Percentiles rank a stretch among this genome's conserved stretches.
Evolutionary conservation across 139 green algal genomes (phyloP).

Genomic region (Ettlia oleoabundans): DNA sequence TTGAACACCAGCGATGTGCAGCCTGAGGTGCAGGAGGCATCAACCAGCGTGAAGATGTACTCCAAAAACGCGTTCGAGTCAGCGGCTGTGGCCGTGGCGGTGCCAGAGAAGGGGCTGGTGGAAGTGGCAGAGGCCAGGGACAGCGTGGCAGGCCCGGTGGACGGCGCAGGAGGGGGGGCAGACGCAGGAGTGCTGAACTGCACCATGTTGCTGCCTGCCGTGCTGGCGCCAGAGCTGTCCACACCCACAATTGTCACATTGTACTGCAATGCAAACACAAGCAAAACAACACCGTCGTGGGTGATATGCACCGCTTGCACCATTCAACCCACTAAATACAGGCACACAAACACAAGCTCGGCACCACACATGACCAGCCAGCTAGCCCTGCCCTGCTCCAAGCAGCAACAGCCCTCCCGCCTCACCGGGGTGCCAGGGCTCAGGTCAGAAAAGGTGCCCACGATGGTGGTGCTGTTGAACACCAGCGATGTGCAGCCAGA

Average conservation of each 20-base stretch:
- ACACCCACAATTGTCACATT: neutral
- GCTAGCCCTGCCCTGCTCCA: neutral
- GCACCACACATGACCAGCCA: too few relatives aligned
- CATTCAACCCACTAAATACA: too few relatives aligned
- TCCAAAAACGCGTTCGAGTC: too few relatives aligned
- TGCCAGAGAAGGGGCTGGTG: neutral
- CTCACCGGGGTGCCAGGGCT: neutral
- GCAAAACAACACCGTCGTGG: neutral
- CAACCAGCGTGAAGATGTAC: too few relatives aligned
- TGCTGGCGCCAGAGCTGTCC: neutral
- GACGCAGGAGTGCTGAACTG: neutral
- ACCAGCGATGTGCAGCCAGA: neutral
- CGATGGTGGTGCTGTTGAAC: neutral
- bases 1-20: neutral
- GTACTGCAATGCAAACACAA: constrained; percentile 6
- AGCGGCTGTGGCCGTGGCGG: neutral
- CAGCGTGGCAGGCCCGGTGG: neutral
- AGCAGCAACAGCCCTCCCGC: neutral
- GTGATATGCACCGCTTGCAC: too few relatives aligned
- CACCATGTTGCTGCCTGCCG: neutral
- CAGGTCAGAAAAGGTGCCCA: neutral
- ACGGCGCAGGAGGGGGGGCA: neutral
- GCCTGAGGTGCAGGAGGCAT: neutral
- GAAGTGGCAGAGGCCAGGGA: neutral
- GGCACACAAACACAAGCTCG: too few relatives aligned